These are phyloP conservation scores for Plectosphaerella cucumerina DNA, from an alignment of 2,329 filamentous ascomycete species.

Conservation along the genomic window DNA sequence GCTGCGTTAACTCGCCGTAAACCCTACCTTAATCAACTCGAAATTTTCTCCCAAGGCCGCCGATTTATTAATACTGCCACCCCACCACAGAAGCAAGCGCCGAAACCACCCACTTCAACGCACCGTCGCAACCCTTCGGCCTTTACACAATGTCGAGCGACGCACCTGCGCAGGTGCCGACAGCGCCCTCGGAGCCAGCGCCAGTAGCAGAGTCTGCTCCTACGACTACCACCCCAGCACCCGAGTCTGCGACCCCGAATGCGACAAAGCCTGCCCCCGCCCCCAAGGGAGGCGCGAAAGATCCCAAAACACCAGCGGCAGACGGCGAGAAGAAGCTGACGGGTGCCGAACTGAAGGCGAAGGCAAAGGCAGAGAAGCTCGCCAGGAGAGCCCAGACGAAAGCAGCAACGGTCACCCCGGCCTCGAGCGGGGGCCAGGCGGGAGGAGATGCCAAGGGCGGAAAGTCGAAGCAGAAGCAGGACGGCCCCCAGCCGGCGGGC, in stretches of 20 bases:
- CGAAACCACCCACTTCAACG: too few species aligned
- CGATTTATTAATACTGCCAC: too few species aligned
- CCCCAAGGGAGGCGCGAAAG: constrained; percentile 5
- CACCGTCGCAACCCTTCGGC: not conserved
- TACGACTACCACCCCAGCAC: not conserved
- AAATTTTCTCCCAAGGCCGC: too few species aligned
- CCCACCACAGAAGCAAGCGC: too few species aligned
- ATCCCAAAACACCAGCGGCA: constrained; percentile 6
- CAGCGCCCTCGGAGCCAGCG: constrained; percentile 1
- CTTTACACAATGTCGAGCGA: constrained; percentile 8
- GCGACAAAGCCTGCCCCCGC: not conserved
- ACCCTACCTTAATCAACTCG: too few species aligned
- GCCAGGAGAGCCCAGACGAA: constrained; percentile 74
- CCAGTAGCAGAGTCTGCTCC: constrained; percentile 3
- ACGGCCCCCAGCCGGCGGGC: constrained; percentile 26
- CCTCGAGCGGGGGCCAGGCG: constrained; percentile 26
- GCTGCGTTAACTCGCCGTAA: too few species aligned
- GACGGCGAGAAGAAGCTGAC: constrained; percentile 55
- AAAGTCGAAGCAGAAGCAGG: constrained; percentile 44
- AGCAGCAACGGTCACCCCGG: constrained; percentile 42
- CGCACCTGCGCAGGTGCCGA: constrained; percentile 1
- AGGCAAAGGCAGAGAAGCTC: constrained; percentile 86
- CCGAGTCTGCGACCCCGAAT: constrained; percentile 3
- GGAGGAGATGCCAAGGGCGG: constrained; percentile 40
- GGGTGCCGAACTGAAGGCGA: constrained; percentile 80